A percentile compares a stretch with the other conserved stretches of the same genome.
These are phyloP conservation scores for Colletotrichum agaves DNA, from an alignment of 2,329 filamentous ascomycete species.

Conservation along the genomic window DNA sequence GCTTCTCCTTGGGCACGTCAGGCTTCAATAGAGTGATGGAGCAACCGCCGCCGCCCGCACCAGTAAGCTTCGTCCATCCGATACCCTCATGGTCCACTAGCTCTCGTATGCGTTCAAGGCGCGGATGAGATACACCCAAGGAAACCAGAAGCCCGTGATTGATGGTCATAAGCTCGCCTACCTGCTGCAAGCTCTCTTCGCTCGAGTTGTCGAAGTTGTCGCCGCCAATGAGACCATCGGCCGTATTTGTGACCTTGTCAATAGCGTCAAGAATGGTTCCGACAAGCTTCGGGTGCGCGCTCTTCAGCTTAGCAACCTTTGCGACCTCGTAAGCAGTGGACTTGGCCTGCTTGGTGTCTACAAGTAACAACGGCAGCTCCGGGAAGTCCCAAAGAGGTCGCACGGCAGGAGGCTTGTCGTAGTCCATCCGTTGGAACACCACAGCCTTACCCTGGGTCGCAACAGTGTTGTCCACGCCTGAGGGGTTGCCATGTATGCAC, in stretches of 20 bases:
- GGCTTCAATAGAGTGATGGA: constrained; percentile 90
- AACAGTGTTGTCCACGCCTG: constrained; percentile 97
- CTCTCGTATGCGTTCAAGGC: constrained; percentile 90
- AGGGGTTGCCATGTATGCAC: constrained; percentile 97
- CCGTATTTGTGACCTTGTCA: constrained; percentile 73
- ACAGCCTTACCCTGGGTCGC: constrained; percentile 94
- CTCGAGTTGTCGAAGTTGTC: constrained; percentile 75
- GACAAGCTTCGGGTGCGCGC: constrained; percentile 79
- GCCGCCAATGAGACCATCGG: constrained; percentile 64
- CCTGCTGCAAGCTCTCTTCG: constrained; percentile 71
- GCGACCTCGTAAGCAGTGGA: constrained; percentile 87
- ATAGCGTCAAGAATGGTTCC: constrained; percentile 87
- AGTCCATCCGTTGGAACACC: constrained; percentile 84
- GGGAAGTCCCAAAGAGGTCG: constrained; percentile 87
- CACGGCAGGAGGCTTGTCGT: constrained; percentile 80
- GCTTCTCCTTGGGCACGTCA: constrained; percentile 63
- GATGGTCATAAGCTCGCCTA: constrained; percentile 90
- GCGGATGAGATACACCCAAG: constrained; percentile 92
- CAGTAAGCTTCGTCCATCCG: constrained; percentile 97
- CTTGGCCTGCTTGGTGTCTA: constrained; percentile 89
- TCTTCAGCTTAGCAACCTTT: constrained; percentile 81
- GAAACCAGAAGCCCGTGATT: constrained; percentile 95
- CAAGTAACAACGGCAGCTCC: constrained; percentile 87
- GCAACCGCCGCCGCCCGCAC: constrained; percentile 94
- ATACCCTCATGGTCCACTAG: constrained; percentile 89